These are phyloP conservation scores for Claviceps quebecensis DNA, from an alignment of 2,329 filamentous ascomycete genomes.

Conservation along the genomic window DNA sequence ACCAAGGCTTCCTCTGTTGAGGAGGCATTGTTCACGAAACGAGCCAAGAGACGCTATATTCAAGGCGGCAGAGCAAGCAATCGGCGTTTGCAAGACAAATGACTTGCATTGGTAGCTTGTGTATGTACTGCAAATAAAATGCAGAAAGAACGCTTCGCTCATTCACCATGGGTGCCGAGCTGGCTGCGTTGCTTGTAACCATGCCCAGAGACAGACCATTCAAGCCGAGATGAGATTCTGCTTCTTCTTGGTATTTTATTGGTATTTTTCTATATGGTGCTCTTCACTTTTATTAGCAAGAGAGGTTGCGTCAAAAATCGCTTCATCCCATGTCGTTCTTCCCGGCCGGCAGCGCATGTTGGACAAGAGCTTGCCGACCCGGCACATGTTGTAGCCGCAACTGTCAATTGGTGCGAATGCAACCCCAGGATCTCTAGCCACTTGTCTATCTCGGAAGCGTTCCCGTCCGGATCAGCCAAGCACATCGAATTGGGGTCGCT, in stretches of 20 bases:
- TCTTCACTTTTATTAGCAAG: too few relatives aligned
- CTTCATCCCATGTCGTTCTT: too few relatives aligned
- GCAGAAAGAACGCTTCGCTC: not conserved
- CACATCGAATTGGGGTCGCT: not conserved
- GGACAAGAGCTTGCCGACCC: too few relatives aligned
- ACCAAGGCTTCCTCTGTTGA: not conserved
- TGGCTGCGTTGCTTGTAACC: too few relatives aligned
- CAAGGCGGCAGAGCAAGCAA: too few relatives aligned
- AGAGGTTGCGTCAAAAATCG: too few relatives aligned
- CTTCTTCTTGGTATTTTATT: too few relatives aligned
- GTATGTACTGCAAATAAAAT: not conserved
- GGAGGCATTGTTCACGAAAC: not conserved
- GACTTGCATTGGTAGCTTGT: not conserved
- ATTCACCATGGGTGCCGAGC: not conserved
- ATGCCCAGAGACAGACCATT: too few relatives aligned
- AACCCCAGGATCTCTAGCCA: not conserved
- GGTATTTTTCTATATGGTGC: too few relatives aligned
- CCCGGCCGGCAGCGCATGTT: too few relatives aligned
- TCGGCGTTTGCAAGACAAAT: not conserved
- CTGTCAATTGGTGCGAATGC: not conserved
- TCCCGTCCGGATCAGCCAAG: not conserved
- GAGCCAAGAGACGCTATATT: not conserved
- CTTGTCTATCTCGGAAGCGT: not conserved
- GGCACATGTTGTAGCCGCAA: not conserved
- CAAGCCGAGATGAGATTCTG: too few relatives aligned